These are phyloP conservation scores for Acanthamoeba sp. DNA, from an alignment of 208 protist species.

Conservation along the genomic window DNA sequence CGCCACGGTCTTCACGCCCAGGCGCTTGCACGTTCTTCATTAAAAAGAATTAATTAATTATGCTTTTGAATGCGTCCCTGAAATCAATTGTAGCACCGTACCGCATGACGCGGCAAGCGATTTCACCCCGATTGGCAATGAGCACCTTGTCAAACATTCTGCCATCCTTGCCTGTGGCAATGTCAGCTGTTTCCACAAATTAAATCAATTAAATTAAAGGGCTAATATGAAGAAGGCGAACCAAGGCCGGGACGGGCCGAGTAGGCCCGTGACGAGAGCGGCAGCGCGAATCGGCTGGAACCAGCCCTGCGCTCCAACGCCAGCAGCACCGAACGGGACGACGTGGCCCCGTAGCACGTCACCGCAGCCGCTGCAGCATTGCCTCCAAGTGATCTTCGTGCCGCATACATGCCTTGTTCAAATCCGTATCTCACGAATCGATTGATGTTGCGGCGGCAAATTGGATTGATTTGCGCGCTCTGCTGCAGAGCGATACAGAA, in stretches of 20 bases:
- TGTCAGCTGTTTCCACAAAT: background rate
- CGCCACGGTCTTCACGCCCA: background rate
- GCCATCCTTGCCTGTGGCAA: no score
- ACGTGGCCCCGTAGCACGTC: background rate
- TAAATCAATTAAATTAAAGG: no score
- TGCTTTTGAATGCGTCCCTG: no score
- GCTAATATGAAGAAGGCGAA: no score
- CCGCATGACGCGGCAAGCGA: slow-evolving; percentile 91
- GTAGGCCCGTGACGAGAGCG: background rate
- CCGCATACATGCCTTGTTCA: background rate
- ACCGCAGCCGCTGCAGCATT: background rate
- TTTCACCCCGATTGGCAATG: slow-evolving; percentile 87
- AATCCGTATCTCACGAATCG: background rate
- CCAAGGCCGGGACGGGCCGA: background rate
- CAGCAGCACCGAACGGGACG: slow-evolving; percentile 6
- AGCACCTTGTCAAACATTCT: background rate
- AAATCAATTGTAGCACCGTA: slow-evolving; percentile 77
- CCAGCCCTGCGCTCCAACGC: background rate
- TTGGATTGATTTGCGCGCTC: no score
- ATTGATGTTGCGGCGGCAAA: background rate
- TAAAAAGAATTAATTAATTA: no score
- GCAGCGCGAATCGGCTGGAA: background rate
- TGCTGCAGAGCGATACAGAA: no score
- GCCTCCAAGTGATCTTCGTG: background rate
- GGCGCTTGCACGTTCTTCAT: slow-evolving; percentile 60